Conservation (phyloP, 495 filamentous ascomycete genomes). For the Emericellopsis terricola region DNA sequence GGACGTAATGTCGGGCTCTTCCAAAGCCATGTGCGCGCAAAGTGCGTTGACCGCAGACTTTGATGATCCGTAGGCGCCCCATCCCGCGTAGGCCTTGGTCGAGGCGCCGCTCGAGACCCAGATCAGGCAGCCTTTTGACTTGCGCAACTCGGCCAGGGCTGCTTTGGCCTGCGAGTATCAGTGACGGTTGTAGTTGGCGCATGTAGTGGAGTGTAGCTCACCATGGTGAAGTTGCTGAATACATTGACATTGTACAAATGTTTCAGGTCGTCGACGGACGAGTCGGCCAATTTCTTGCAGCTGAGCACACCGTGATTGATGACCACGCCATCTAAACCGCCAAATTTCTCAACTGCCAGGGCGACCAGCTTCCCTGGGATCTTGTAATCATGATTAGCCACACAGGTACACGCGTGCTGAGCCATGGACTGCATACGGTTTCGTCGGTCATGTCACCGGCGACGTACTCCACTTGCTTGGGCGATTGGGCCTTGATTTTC, state of each 20-base stretch:
- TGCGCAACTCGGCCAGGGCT: constrained; percentile 51
- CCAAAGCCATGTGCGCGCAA: constrained; percentile 47
- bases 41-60: constrained; percentile 87
- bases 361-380: constrained; percentile 43
- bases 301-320: constrained; percentile 74
- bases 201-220: too few relatives aligned
- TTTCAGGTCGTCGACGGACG: constrained; percentile 53
- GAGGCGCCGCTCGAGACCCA: constrained; percentile 68
- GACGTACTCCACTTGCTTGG: constrained; percentile 49
- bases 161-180: constrained; percentile 53
- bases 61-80: constrained; percentile 64
- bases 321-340: constrained; percentile 62
- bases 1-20: constrained; percentile 61
- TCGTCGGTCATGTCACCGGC: constrained; percentile 57
- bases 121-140: constrained; percentile 48
- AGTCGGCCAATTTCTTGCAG: constrained; percentile 48
- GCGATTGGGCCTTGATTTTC: constrained; percentile 43
- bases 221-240: constrained; percentile 61
- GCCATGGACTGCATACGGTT: constrained; percentile 30
- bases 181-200: constrained; percentile 6
- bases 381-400: constrained; percentile 9
- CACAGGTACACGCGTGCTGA: too few relatives aligned
- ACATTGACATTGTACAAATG: constrained; percentile 67
- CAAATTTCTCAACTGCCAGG: constrained; percentile 43
- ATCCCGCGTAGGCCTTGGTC: constrained; percentile 44